A percentile compares a stretch with the other conserved stretches of the same genome.
phyloP scores from a whole-genome alignment of 2,329 filamentous ascomycete genomes.

The Coleophoma eucalyptorum region DNA sequence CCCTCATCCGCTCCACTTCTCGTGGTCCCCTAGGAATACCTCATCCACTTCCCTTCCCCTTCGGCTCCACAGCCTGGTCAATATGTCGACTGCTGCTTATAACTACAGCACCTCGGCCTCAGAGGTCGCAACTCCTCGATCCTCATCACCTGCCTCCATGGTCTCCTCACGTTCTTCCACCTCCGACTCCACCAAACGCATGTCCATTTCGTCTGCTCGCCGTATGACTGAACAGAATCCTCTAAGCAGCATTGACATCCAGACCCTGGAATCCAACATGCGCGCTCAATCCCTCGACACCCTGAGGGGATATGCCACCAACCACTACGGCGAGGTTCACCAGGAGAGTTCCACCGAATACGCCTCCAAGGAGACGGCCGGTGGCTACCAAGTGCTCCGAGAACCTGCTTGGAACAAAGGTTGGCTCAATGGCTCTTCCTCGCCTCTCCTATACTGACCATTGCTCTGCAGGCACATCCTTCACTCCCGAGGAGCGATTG shows the following conservation, averaged over 20 bases:
- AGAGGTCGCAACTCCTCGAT: conserved; percentile 3
- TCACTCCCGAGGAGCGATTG: conserved; percentile 60
- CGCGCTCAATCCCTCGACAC: conserved; percentile 57
- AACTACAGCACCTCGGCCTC: conserved; percentile 1
- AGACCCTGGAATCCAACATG: conserved; percentile 55
- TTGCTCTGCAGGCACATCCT: conserved; percentile 50
- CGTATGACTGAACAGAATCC: conserved; percentile 34
- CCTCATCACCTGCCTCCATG: conserved; percentile 4
- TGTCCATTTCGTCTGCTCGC: conserved; percentile 20
- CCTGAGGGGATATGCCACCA: conserved; percentile 55
- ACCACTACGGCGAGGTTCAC: conserved; percentile 50
- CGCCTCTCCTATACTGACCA: conserved; percentile 9
- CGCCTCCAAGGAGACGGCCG: conserved; percentile 44
- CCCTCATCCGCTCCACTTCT: too few relatives aligned
- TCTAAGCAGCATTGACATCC: conserved; percentile 52
- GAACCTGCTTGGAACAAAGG: conserved; percentile 66
- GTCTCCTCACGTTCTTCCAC: neutral
- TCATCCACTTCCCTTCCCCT: neutral
- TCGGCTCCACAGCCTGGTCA: neutral
- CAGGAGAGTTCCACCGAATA: conserved; percentile 52
- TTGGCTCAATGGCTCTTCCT: conserved; percentile 28
- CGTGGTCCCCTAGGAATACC: neutral
- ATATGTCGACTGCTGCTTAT: neutral
- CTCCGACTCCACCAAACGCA: conserved; percentile 21
- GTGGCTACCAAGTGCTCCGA: conserved; percentile 57